Evolutionary conservation across 345 rosid species (phyloP), one percentile per base, ranked within the genome.

Genomic region (Viola odorata): DNA sequence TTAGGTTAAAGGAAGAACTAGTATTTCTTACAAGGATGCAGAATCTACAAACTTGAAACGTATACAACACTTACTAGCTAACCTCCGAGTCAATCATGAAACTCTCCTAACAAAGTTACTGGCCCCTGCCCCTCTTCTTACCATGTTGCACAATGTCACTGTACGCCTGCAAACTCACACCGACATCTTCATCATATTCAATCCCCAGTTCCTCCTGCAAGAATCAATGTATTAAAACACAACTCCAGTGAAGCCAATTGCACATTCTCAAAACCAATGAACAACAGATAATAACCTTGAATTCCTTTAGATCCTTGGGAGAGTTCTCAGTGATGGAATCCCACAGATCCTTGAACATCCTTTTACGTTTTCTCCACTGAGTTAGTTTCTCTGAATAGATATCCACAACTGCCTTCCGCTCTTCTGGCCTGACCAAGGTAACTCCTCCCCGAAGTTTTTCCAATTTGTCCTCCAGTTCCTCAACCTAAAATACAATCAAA

Each of bases 321-420:
- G 79, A 85, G 76, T 85, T 91, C 76, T 94, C 97, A 9, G 96
- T 86, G 48, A 88, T 81, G 49, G 89, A 70, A 79, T 91, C 97
- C 97, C 95, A 91, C 40, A 94, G 65, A 62, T 94, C 96, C 78
- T 77, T 88, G 78, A 91, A 88, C 89, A 91, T 94, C 77, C 97
- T 84, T 73, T 84, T 94, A 58, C 96, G 95, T 77, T 68, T 88
- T 73, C 95, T 75, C 97, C 96, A 94, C 45, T 86, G 96, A 42
- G 70, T 86, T 13, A 86, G 55, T 66, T 82, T 86, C 51, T 82
- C 92, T 0, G 81, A 64, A 68, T 64, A 90, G 74, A 80, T 71
- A 4, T 78, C 81, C 56, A 84, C 81, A 52, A 90, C 76, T 14
- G 80, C 82, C 66, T 80, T 83, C 63, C 82, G 75, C 60, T 86